phyloP scores from a whole-genome alignment of 306 rosid genomes.

The Oxytropis ochrocephala region DNA sequence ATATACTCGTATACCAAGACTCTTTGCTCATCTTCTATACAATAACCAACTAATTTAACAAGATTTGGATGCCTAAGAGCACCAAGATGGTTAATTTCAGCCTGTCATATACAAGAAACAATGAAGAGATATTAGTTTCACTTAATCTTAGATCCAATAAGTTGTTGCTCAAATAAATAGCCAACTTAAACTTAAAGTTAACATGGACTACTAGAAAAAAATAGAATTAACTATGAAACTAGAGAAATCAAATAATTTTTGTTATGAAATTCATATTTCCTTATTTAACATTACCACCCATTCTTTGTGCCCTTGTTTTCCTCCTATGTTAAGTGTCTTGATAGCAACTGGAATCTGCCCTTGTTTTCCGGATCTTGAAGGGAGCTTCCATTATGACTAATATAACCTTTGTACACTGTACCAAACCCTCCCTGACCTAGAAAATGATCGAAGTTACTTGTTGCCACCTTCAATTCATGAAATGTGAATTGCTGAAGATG shows the following conservation, averaged over 20 bases:
- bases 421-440: constrained; percentile 66
- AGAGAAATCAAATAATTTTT: no score
- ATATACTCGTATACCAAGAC: constrained; percentile 59
- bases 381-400: constrained; percentile 19
- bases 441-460: constrained; percentile 39
- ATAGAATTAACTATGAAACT: no score
- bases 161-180: no score
- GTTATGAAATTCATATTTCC: no score
- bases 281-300: no score
- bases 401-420: constrained; percentile 55
- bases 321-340: constrained; percentile 43
- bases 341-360: constrained; percentile 58
- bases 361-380: constrained; percentile 31
- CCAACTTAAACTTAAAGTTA: no score
- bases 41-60: constrained; percentile 50
- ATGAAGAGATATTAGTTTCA: neutral
- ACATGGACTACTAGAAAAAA: no score
- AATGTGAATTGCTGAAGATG: constrained; percentile 40
- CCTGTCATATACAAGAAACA: constrained; percentile 30
- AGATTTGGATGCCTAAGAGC: constrained; percentile 47
- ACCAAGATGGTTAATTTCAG: constrained; percentile 59
- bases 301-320: constrained; percentile 57
- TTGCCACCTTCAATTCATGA: constrained; percentile 39
- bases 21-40: constrained; percentile 56
- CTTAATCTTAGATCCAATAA: no score